These are phyloP conservation scores for Lotus japonicus DNA, from an alignment of 306 rosid genomes.

Conservation along the genomic window DNA sequence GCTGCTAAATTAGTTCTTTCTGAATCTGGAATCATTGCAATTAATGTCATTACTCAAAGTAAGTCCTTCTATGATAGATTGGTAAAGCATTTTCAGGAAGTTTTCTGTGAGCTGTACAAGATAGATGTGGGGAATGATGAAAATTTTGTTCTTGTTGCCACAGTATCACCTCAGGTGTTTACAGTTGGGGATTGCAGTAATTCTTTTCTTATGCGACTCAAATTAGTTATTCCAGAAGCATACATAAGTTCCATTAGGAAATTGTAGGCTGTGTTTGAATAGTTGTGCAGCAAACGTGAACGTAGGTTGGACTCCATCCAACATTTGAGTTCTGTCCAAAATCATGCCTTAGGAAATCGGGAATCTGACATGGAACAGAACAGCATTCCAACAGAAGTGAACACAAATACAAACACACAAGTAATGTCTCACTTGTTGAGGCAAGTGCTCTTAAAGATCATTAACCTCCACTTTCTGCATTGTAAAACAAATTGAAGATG, in stretches of 20 bases:
- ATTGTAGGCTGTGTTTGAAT: not conserved
- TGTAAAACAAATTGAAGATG: not conserved
- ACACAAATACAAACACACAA: too few species aligned
- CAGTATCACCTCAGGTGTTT: slow-evolving; percentile 26
- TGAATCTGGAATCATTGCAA: slow-evolving; percentile 52
- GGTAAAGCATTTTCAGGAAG: slow-evolving; percentile 32
- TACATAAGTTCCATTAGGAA: slow-evolving; percentile 42
- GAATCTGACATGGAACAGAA: too few species aligned
- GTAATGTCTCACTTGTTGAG: not conserved
- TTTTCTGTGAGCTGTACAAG: slow-evolving; percentile 53
- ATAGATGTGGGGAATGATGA: slow-evolving; percentile 75
- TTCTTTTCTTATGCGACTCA: slow-evolving; percentile 41
- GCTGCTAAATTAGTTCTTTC: slow-evolving; percentile 52
- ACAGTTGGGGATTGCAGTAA: slow-evolving; percentile 22
- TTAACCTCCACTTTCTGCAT: not conserved
- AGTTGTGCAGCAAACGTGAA: too few species aligned
- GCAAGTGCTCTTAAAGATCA: not conserved
- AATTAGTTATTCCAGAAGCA: slow-evolving; percentile 47
- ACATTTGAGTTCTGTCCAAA: too few species aligned
- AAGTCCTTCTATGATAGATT: slow-evolving; percentile 39
- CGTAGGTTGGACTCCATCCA: too few species aligned
- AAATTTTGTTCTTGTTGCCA: slow-evolving; percentile 62
- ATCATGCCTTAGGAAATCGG: too few species aligned
- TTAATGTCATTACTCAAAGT: slow-evolving; percentile 63
- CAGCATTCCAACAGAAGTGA: too few species aligned